These are phyloP conservation scores for Globisporangium carolinianum DNA, from an alignment of 352 stramenopile genomes.

Conservation along the genomic window DNA sequence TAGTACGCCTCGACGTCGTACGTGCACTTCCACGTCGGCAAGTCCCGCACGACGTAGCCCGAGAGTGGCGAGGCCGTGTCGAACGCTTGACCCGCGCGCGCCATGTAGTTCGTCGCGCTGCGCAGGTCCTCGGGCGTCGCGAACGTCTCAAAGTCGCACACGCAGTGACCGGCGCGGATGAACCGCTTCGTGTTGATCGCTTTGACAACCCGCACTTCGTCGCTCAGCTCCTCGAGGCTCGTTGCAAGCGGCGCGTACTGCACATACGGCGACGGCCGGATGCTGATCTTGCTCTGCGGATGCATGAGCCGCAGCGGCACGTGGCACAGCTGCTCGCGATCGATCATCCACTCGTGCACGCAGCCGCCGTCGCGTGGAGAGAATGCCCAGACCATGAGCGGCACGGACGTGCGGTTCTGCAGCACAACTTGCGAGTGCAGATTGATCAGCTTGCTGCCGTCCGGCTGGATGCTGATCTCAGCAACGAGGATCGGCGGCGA, in stretches of 20 bases:
- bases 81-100: slow-evolving; percentile 21
- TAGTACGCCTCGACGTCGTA: slow-evolving; percentile 87
- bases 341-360: slow-evolving; percentile 78
- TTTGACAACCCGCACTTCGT: slow-evolving; percentile 64
- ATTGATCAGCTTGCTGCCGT: slow-evolving; percentile 85
- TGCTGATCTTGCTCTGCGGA: slow-evolving; percentile 83
- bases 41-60: slow-evolving; percentile 77
- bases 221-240: slow-evolving; percentile 71
- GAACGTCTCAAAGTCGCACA: slow-evolving; percentile 80
- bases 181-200: slow-evolving; percentile 76
- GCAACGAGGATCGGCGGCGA: slow-evolving; percentile 71
- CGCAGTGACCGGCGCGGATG: slow-evolving; percentile 65
- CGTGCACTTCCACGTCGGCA: slow-evolving; percentile 82
- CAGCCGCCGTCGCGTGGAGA: slow-evolving; percentile 71
- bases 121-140: slow-evolving; percentile 59
- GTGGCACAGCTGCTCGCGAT: slow-evolving; percentile 75
- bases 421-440: slow-evolving; percentile 84
- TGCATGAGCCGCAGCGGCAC: slow-evolving; percentile 82
- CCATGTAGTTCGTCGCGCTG: slow-evolving; percentile 30
- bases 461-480: slow-evolving; percentile 82
- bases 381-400: slow-evolving; percentile 86
- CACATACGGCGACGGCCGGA: slow-evolving; percentile 75
- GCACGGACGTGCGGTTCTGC: slow-evolving; percentile 82
- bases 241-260: slow-evolving; percentile 80
- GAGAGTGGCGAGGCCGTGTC: slow-evolving; percentile 37